phyloP scores from a whole-genome alignment of 768 basidiomycete species.

The Tricholoma matsutake region DNA sequence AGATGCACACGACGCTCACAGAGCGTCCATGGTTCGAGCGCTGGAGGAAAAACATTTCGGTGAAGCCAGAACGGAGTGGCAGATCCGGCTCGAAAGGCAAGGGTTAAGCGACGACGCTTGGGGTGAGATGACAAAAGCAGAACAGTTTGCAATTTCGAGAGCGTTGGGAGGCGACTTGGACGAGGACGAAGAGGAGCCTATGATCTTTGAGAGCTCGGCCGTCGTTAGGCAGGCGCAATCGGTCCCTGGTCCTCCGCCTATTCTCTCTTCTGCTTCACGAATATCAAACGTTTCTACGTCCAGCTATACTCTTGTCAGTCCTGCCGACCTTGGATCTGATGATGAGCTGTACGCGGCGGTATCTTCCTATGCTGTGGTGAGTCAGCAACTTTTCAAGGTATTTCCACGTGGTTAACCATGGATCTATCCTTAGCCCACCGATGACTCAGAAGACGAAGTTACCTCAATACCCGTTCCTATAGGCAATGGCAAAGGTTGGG shows the following conservation, averaged over 20 bases:
- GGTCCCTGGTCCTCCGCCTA: conserved; percentile 22
- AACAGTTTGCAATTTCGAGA: conserved; percentile 31
- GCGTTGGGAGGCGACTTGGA: conserved; percentile 37
- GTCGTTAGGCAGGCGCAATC: conserved; percentile 14
- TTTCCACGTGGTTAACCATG: conserved; percentile 15
- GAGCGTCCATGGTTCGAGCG: conserved; percentile 21
- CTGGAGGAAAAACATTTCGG: conserved; percentile 32
- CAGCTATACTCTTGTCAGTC: conserved; percentile 43
- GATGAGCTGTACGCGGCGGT: conserved; percentile 27
- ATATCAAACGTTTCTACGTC: conserved; percentile 34
- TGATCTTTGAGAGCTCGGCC: conserved; percentile 8
- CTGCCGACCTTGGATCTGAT: conserved; percentile 40
- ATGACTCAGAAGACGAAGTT: conserved; percentile 30
- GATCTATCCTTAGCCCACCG: conserved; percentile 20
- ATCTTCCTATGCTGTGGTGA: conserved; percentile 24
- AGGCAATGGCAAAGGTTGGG: conserved; percentile 13
- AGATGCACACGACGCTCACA: conserved; percentile 29
- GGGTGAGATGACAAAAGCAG: conserved; percentile 39
- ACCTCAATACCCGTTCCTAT: conserved; percentile 15
- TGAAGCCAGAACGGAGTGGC: conserved; percentile 40
- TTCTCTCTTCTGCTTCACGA: conserved; percentile 32
- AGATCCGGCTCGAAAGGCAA: conserved; percentile 28
- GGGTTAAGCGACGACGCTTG: conserved; percentile 41
- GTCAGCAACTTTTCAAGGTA: conserved; percentile 12
- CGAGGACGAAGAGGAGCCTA: conserved; percentile 24